Conservation (phyloP, 139 green algal genomes). For the Chlamydomonas urium region DNA sequence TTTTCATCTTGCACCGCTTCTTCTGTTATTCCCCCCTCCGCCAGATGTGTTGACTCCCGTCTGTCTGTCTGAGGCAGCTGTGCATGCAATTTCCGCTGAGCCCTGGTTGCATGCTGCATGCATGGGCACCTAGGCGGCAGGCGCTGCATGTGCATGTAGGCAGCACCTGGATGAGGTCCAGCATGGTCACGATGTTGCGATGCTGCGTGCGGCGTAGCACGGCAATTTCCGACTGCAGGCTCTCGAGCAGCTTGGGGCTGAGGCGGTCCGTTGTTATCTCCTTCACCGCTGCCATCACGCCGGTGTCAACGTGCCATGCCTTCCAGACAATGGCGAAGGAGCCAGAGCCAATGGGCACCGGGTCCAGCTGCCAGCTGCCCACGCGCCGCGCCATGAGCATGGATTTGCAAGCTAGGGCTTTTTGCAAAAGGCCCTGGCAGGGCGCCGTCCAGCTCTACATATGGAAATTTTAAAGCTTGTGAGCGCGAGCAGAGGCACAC, state of each 20-base stretch:
- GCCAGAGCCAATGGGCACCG: slow-evolving; percentile 69
- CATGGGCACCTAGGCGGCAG: too few relatives aligned
- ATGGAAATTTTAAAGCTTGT: too few relatives aligned
- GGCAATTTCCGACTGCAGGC: slow-evolving; percentile 82
- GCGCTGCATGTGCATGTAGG: not conserved
- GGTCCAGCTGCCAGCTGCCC: slow-evolving; percentile 64
- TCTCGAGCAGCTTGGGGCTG: slow-evolving; percentile 83
- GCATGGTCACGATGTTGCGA: slow-evolving; percentile 83
- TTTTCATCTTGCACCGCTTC: not conserved
- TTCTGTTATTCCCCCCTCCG: not conserved
- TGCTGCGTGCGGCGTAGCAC: slow-evolving; percentile 77
- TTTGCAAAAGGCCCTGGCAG: too few relatives aligned
- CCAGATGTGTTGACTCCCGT: not conserved
- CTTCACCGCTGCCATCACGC: slow-evolving; percentile 81
- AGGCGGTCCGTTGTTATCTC: slow-evolving; percentile 84
- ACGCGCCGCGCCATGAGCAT: slow-evolving; percentile 19
- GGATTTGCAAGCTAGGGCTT: too few relatives aligned
- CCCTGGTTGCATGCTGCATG: too few relatives aligned
- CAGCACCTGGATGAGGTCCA: slow-evolving; percentile 78
- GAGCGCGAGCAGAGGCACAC: too few relatives aligned
- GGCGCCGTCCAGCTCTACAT: too few relatives aligned
- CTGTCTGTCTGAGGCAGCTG: too few relatives aligned
- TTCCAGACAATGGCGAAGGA: slow-evolving; percentile 91
- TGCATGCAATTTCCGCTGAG: too few relatives aligned
- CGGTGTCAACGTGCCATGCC: slow-evolving; percentile 41